These are phyloP conservation scores for Rhodotorula taiwanensis DNA, from an alignment of 768 basidiomycete genomes.

Conservation along the genomic window DNA sequence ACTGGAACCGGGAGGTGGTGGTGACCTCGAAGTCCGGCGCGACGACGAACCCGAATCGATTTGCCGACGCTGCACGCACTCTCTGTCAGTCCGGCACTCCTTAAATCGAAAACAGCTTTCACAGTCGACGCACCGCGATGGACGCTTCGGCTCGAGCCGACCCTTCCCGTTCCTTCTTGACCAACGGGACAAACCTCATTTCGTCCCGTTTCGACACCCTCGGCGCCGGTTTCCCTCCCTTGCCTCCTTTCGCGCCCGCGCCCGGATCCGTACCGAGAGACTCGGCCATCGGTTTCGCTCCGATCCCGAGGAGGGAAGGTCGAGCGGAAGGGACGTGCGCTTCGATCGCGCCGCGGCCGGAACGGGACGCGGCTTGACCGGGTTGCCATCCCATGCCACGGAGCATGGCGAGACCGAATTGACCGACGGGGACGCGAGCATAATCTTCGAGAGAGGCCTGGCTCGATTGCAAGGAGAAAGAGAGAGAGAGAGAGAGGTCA, in stretches of 20 bases:
- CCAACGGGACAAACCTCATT: slow-evolving; percentile 73
- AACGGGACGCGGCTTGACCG: slow-evolving; percentile 63
- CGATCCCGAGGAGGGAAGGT: slow-evolving; percentile 82
- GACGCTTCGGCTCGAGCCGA: slow-evolving; percentile 14
- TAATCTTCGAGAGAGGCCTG: slow-evolving; percentile 74
- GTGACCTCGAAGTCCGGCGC: slow-evolving; percentile 48
- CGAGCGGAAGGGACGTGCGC: slow-evolving; percentile 76
- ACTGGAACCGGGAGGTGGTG: slow-evolving; percentile 17
- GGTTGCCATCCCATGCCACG: slow-evolving; percentile 97
- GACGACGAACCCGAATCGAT: slow-evolving; percentile 48
- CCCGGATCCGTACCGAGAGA: slow-evolving; percentile 50
- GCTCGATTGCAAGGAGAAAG: too few relatives aligned
- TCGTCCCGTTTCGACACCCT: slow-evolving; percentile 51
- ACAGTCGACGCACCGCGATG: not conserved
- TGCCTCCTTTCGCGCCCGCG: slow-evolving; percentile 41
- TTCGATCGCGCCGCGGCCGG: slow-evolving; percentile 57
- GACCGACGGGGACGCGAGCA: slow-evolving; percentile 77
- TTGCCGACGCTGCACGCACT: too few relatives aligned
- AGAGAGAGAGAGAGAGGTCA: not conserved
- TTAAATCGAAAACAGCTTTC: too few relatives aligned
- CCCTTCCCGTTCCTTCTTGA: slow-evolving; percentile 57
- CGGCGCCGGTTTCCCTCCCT: slow-evolving; percentile 41
- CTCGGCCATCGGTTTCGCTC: slow-evolving; percentile 78
- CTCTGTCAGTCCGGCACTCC: slow-evolving; percentile 45
- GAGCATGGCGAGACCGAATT: slow-evolving; percentile 86